Evolutionary conservation across 163 green algal genomes (phyloP).

Genomic region (Coccomyxa subellipsoidea): DNA sequence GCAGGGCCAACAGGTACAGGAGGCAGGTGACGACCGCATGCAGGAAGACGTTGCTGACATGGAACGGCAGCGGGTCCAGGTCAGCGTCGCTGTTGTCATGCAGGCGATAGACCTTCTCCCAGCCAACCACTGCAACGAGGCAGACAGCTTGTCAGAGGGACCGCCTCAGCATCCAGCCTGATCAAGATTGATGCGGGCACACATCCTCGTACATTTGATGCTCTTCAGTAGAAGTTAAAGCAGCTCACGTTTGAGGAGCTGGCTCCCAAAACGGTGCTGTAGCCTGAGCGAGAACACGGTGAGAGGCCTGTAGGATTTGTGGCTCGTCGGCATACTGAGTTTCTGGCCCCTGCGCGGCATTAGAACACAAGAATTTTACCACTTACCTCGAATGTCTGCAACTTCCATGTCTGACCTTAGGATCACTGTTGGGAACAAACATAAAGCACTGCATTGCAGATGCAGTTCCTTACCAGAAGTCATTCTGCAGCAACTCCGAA

Average conservation of each 20-base stretch:
- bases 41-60: conserved; percentile 47
- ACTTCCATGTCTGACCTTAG: too few relatives aligned
- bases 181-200: not conserved
- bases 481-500: conserved; percentile 43
- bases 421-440: too few relatives aligned
- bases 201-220: not conserved
- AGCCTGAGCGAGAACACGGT: conserved; percentile 58
- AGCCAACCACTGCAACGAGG: not conserved
- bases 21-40: conserved; percentile 57
- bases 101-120: not conserved
- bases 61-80: conserved; percentile 49
- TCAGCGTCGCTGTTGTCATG: conserved; percentile 7
- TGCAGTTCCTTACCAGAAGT: conserved; percentile 59
- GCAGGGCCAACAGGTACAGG: conserved; percentile 30
- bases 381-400: too few relatives aligned
- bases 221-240: not conserved
- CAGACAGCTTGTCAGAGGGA: not conserved
- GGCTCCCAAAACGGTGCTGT: not conserved
- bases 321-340: conserved; percentile 52
- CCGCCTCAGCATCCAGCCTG: not conserved
- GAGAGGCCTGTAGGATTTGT: conserved; percentile 79
- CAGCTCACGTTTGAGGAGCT: conserved; percentile 15
- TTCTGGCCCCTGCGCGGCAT: conserved; percentile 63
- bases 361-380: not conserved
- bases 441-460: too few relatives aligned